A percentile compares a stretch with the other conserved stretches of the same genome.
These are phyloP conservation scores for Digitaria exilis DNA, from an alignment of 202 grass and related monocot species.

Conservation along the genomic window DNA sequence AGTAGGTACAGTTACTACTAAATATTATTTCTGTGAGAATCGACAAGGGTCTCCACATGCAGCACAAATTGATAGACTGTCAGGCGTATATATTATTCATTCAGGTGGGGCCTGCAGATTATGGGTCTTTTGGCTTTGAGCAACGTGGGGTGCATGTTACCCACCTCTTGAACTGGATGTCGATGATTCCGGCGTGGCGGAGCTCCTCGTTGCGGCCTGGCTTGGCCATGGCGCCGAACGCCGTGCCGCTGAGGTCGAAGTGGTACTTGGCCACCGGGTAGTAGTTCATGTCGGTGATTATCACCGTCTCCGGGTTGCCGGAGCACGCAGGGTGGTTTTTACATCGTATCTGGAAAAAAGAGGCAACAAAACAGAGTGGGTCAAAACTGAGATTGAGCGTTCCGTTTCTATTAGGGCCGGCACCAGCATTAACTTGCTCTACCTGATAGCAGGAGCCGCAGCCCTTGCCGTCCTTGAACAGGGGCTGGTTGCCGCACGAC, in stretches of 20 bases:
- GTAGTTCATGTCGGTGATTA: conserved; percentile 82
- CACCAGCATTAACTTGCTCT: neutral
- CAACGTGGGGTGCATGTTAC: conserved; percentile 22
- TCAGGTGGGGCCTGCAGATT: conserved; percentile 9
- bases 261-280: conserved; percentile 67
- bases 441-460: conserved; percentile 82
- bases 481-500: conserved; percentile 67
- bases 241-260: conserved; percentile 90
- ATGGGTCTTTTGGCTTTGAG: neutral
- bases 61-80: neutral
- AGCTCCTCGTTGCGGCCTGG: conserved; percentile 62
- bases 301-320: conserved; percentile 67
- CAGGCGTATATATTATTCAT: neutral
- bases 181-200: conserved; percentile 77
- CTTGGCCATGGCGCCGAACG: conserved; percentile 83
- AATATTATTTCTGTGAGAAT: conserved; percentile 22
- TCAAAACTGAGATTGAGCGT: neutral
- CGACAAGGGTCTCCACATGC: conserved; percentile 31
- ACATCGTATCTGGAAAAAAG: conserved; percentile 58
- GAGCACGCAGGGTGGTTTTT: conserved; percentile 53
- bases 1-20: conserved; percentile 24
- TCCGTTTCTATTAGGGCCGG: neutral
- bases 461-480: conserved; percentile 78
- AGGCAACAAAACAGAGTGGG: neutral
- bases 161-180: conserved; percentile 79